Percentiles rank a stretch among this genome's conserved stretches.
phyloP scores from a whole-genome alignment of 345 rosid genomes.

The Abelmoschus esculentus region DNA sequence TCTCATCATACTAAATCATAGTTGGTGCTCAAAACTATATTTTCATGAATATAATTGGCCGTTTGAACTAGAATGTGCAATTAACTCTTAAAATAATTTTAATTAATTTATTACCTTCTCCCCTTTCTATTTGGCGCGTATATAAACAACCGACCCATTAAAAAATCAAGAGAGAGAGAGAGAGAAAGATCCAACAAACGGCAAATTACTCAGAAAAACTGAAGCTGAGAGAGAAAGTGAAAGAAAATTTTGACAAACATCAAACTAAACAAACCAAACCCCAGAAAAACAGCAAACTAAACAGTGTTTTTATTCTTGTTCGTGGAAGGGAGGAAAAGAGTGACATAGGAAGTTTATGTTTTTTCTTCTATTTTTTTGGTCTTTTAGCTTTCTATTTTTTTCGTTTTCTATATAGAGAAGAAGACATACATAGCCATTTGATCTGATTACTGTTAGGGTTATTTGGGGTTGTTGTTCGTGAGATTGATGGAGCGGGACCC shows the following conservation, averaged over 20 bases:
- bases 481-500: constrained; percentile 58
- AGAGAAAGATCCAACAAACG: constrained; percentile 38
- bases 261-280: background rate
- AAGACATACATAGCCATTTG: background rate
- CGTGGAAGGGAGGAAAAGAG: background rate
- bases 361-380: background rate
- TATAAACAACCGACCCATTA: constrained; percentile 39
- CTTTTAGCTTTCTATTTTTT: too few species aligned
- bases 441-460: background rate
- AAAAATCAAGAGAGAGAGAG: background rate
- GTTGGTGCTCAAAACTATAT: too few species aligned
- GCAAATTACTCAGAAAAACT: constrained; percentile 29
- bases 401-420: background rate
- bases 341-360: background rate
- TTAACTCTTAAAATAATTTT: too few species aligned
- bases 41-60: too few species aligned
- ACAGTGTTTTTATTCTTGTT: background rate
- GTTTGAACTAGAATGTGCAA: too few species aligned
- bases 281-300: background rate
- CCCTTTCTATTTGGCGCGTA: constrained; percentile 54
- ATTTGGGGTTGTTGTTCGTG: constrained; percentile 13
- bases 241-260: background rate
- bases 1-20: too few species aligned
- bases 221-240: constrained; percentile 1
- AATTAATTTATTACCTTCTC: too few species aligned